Evolutionary conservation across 345 rosid genomes (phyloP).

Genomic region (Lepidium aucheri): DNA sequence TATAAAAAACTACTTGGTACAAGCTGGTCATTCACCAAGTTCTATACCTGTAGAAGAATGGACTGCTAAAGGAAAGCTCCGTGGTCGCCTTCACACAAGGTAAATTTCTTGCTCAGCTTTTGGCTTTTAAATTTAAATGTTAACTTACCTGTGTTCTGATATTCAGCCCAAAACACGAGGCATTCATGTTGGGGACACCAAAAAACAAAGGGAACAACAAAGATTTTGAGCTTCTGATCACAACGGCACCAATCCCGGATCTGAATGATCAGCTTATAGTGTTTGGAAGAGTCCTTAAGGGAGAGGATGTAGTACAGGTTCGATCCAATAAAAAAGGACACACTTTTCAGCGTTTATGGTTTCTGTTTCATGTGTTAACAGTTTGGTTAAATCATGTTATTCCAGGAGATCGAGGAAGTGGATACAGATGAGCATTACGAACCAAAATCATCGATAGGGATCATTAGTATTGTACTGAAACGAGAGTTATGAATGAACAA

Average conservation of each 20-base stretch:
- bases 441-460: slow-evolving; percentile 65
- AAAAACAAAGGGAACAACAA: slow-evolving; percentile 43
- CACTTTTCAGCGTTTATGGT: neutral
- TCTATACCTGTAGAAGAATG: slow-evolving; percentile 67
- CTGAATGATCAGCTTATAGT: slow-evolving; percentile 58
- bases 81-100: slow-evolving; percentile 58
- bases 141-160: neutral
- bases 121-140: neutral
- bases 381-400: neutral
- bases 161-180: slow-evolving; percentile 70
- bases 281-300: slow-evolving; percentile 73
- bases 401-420: slow-evolving; percentile 93
- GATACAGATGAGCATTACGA: slow-evolving; percentile 86
- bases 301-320: slow-evolving; percentile 88
- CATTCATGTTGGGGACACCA: slow-evolving; percentile 75
- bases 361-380: neutral
- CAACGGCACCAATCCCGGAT: slow-evolving; percentile 87
- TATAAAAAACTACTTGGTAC: slow-evolving; percentile 78
- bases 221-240: slow-evolving; percentile 61
- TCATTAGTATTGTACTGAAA: slow-evolving; percentile 45
- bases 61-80: slow-evolving; percentile 74
- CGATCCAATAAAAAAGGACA: neutral
- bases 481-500: slow-evolving; percentile 35
- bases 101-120: slow-evolving; percentile 11
- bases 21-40: slow-evolving; percentile 59